These are phyloP conservation scores for Lyophyllum shimeji DNA, from an alignment of 768 basidiomycete species.

Conservation along the genomic window DNA sequence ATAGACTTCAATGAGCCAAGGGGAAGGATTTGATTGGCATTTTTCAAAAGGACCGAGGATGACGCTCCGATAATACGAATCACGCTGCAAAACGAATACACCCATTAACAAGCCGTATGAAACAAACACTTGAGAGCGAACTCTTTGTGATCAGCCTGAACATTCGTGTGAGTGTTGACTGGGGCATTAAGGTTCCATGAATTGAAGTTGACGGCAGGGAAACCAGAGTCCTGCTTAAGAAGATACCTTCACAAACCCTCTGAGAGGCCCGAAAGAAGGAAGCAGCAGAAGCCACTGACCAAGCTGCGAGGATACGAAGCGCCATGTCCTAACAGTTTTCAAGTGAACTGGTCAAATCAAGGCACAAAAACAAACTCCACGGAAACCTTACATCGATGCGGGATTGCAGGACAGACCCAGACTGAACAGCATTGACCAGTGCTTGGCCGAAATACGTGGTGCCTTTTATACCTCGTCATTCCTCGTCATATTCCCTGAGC, in stretches of 20 bases:
- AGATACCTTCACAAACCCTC: conserved; percentile 22
- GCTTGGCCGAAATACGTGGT: conserved; percentile 60
- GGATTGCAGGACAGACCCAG: conserved; percentile 54
- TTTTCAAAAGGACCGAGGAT: conserved; percentile 65
- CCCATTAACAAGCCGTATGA: neutral
- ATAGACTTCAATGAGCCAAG: conserved; percentile 46
- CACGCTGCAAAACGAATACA: conserved; percentile 31
- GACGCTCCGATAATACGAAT: conserved; percentile 62
- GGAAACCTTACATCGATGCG: conserved; percentile 49
- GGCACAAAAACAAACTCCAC: neutral
- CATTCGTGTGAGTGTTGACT: conserved; percentile 49
- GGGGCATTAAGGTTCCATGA: conserved; percentile 38
- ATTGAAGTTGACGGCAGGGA: conserved; percentile 54
- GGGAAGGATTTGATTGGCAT: conserved; percentile 44
- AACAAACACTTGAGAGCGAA: conserved; percentile 13
- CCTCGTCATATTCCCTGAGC: neutral
- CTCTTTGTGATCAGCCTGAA: conserved; percentile 56
- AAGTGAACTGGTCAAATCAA: neutral
- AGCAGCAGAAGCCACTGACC: conserved; percentile 24
- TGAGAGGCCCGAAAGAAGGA: neutral
- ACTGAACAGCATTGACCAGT: conserved; percentile 58
- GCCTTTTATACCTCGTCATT: conserved; percentile 17
- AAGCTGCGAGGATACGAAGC: conserved; percentile 42
- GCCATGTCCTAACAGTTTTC: conserved; percentile 44
- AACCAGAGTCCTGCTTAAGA: conserved; percentile 51